Base-by-base conservation (phyloP, 306 rosid genomes). In the Fragaria nilgerrensis region DNA sequence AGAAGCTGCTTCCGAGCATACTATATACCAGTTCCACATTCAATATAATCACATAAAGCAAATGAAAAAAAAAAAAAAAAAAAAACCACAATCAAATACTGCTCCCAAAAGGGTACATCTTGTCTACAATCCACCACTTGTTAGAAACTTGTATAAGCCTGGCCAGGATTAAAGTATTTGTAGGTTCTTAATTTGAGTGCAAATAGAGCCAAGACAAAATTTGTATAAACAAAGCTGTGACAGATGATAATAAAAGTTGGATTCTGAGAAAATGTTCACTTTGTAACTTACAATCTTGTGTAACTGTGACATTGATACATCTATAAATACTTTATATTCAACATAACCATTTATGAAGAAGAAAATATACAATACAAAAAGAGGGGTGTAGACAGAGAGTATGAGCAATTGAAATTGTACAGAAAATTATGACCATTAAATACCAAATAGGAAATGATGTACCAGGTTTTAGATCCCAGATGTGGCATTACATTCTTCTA, bases 401-500 rank as follows among this genome's bases (percentile, higher is more conserved):
- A 77, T 70, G 72, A 29, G 25, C 39, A 68, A 36, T 61, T 49
- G 58, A 81, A 75, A 68, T 76, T 68, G 50, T 58, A 37, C 44
- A 68, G 47, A 68, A 71, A 41, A 20, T 53, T 59, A 43, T 36
- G 75, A 50, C 52, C 48, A 74, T 78, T 67, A 81, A 83, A 58
- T 72, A 73, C 65, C 76, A 68, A 63, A 56, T 59, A 77, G 37
- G 53, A 81, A 81, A 78, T 77, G 84, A 66, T 68, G 27, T 78
- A 82, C 84, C 89, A 49, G 76, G 72, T 75, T 76, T 82, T 71
- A 92, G 70, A 89, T 84, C 80, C 93, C 97, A 37, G 97, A 90
- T 39, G 90, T 76, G 58, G 89, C 81, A 77, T 89, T 89, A 83
- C 93, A 92, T 80, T 95, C 99, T 74, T 95, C 97, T 53, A 95